Evolutionary conservation across 495 filamentous ascomycete species (phyloP).

Genomic region (Penicillium arizonense): DNA sequence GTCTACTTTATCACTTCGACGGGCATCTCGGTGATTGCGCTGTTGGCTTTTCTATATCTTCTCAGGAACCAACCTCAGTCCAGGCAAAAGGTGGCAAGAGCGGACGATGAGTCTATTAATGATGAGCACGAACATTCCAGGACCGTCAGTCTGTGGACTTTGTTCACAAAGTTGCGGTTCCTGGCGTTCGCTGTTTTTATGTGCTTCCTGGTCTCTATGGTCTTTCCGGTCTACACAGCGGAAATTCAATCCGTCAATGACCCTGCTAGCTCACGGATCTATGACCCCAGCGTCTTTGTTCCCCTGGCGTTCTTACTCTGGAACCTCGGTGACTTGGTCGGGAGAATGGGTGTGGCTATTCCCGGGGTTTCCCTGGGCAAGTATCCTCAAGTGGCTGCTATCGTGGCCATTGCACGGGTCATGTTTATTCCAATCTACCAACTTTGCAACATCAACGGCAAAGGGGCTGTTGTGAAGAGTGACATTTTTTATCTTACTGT

Average conservation of each 20-base stretch:
- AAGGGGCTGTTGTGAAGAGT: slow-evolving; percentile 65
- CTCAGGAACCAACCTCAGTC: slow-evolving; percentile 34
- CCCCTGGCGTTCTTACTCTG: slow-evolving; percentile 90
- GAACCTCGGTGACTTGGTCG: slow-evolving; percentile 85
- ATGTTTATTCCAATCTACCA: slow-evolving; percentile 82
- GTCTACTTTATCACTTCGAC: slow-evolving; percentile 91
- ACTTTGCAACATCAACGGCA: slow-evolving; percentile 78
- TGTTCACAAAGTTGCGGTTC: slow-evolving; percentile 74
- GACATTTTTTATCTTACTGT: slow-evolving; percentile 89
- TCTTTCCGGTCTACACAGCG: slow-evolving; percentile 89
- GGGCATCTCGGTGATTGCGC: slow-evolving; percentile 51
- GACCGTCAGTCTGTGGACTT: slow-evolving; percentile 59
- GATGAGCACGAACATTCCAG: slow-evolving; percentile 29
- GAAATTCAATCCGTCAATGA: slow-evolving; percentile 70
- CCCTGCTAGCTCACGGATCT: slow-evolving; percentile 53
- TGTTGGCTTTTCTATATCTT: slow-evolving; percentile 63
- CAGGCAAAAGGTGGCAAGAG: slow-evolving; percentile 6
- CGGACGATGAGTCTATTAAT: slow-evolving; percentile 16
- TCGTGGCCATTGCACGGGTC: slow-evolving; percentile 58
- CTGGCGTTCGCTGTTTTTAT: slow-evolving; percentile 68
- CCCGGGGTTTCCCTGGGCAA: slow-evolving; percentile 59
- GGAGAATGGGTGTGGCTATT: slow-evolving; percentile 67
- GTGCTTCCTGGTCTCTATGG: slow-evolving; percentile 84
- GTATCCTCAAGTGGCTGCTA: slow-evolving; percentile 62
- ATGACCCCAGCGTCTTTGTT: slow-evolving; percentile 74